Conservation (phyloP, 352 stramenopile species). For the Pseudoperonospora humuli region DNA sequence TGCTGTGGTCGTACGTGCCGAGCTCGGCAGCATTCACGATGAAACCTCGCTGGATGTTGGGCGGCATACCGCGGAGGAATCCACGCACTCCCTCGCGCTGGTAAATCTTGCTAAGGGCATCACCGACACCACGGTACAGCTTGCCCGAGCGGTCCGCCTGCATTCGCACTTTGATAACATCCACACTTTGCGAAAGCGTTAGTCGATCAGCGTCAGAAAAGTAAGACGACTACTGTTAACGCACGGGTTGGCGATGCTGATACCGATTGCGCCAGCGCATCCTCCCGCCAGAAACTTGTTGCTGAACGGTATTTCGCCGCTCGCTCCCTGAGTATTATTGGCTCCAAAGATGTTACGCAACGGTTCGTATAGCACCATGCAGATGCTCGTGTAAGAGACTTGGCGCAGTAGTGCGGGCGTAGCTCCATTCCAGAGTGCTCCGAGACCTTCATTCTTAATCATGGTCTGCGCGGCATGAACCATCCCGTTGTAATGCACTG, state of each 20-base stretch:
- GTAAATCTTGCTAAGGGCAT: conserved; percentile 71
- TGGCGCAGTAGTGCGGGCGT: conserved; percentile 75
- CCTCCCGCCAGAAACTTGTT: conserved; percentile 79
- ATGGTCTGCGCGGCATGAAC: conserved; percentile 62
- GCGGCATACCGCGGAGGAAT: conserved; percentile 73
- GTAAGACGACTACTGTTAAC: conserved; percentile 11
- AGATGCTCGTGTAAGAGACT: conserved; percentile 83
- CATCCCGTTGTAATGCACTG: conserved; percentile 69
- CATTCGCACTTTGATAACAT: conserved; percentile 87
- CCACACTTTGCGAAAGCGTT: conserved; percentile 36
- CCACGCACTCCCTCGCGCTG: conserved; percentile 57
- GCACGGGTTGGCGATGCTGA: conserved; percentile 80
- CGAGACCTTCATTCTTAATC: conserved; percentile 52
- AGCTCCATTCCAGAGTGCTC: conserved; percentile 67
- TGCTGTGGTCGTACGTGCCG: conserved; percentile 83
- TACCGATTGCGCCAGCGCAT: conserved; percentile 68
- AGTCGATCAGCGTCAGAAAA: conserved; percentile 2
- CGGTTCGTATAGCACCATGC: conserved; percentile 81
- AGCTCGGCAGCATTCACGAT: conserved; percentile 83
- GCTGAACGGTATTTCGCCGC: conserved; percentile 58
- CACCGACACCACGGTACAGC: conserved; percentile 57
- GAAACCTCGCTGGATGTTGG: conserved; percentile 82
- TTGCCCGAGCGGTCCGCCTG: conserved; percentile 64
- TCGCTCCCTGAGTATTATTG: conserved; percentile 22
- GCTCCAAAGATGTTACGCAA: conserved; percentile 68